Conservation (phyloP, 78 protist species). For the Bigelowiella natans region DNA sequence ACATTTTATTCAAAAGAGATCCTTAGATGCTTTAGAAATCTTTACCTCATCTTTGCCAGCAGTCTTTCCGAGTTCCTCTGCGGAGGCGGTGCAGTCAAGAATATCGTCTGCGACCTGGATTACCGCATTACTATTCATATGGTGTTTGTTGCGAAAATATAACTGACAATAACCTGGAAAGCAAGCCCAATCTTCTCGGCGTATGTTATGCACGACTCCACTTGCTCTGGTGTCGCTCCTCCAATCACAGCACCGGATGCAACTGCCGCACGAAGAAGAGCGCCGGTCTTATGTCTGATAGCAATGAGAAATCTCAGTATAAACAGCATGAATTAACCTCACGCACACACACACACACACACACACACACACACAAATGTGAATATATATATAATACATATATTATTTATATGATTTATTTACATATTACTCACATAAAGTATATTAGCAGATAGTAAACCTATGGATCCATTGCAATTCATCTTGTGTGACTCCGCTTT, state of each 20-base stretch:
- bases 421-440: not conserved
- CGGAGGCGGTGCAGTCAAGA: not conserved
- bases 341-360: not conserved
- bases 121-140: not conserved
- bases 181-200: not conserved
- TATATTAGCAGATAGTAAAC: not conserved
- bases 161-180: not conserved
- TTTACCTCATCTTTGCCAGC: conserved; percentile 25
- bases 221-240: not conserved
- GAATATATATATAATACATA: not conserved
- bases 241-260: not conserved
- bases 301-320: no score
- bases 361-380: not conserved
- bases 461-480: not conserved
- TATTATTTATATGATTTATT: not conserved
- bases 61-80: conserved; percentile 29
- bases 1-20: no score
- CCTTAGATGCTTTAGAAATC: no score
- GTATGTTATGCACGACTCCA: not conserved
- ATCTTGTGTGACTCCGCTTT: not conserved
- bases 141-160: not conserved
- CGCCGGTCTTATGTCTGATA: not conserved
- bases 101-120: conserved; percentile 27
- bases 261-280: not conserved
- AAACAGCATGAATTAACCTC: no score